Evolutionary conservation across 768 basidiomycete species (phyloP).

Genomic region (Termitomyces sp.): DNA sequence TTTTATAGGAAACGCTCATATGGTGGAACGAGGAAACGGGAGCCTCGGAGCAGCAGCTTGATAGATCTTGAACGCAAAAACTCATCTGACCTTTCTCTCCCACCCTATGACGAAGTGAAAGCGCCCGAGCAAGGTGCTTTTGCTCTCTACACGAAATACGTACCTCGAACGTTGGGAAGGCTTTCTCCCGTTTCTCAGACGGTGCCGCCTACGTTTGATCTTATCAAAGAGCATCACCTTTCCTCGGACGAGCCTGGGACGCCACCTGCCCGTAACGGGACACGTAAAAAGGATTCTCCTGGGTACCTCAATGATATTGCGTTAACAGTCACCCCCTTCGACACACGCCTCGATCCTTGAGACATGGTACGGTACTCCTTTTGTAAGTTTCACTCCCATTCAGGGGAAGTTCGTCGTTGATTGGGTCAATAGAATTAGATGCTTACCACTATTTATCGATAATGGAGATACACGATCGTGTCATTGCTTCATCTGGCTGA

Average conservation of each 20-base stretch:
- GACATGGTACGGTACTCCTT: not conserved
- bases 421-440: not conserved
- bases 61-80: conserved; percentile 10
- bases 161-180: conserved; percentile 3
- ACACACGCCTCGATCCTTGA: not conserved
- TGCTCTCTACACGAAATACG: conserved; percentile 6
- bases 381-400: not conserved
- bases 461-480: not conserved
- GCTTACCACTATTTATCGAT: not conserved
- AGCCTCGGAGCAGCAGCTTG: not conserved
- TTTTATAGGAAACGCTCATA: not conserved
- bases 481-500: too few relatives aligned
- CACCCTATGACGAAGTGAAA: not conserved
- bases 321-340: not conserved
- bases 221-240: conserved; percentile 5
- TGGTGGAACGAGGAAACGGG: not conserved
- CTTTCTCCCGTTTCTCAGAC: not conserved
- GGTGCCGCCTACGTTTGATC: not conserved
- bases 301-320: not conserved
- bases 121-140: not conserved
- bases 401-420: not conserved
- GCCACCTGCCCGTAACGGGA: too few relatives aligned
- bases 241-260: conserved; percentile 1
- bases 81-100: not conserved
- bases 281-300: not conserved